Percentiles rank a stretch among this genome's conserved stretches.
Conservation (phyloP, 2,329 filamentous ascomycete species). For the Penicillium janthinellum region DNA sequence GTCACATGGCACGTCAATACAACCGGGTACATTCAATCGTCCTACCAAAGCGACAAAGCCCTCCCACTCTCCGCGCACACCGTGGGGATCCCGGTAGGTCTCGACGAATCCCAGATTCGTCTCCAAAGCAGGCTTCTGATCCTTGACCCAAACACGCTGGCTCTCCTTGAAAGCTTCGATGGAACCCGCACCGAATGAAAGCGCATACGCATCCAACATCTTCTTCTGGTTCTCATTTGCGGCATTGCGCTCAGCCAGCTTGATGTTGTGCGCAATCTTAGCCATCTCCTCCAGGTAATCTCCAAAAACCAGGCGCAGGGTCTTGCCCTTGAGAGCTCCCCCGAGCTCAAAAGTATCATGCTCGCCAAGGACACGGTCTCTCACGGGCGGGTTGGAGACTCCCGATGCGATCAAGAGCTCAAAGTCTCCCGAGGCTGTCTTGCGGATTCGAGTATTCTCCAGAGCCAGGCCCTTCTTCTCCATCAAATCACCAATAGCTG, state of each 20-base stretch:
- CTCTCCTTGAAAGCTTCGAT: constrained; percentile 77
- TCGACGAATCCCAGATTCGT: constrained; percentile 83
- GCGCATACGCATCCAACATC: constrained; percentile 73
- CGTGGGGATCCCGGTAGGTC: constrained; percentile 80
- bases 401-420: constrained; percentile 76
- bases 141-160: constrained; percentile 78
- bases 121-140: constrained; percentile 79
- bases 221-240: constrained; percentile 73
- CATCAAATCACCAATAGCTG: constrained; percentile 70
- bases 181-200: constrained; percentile 74
- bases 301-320: constrained; percentile 71
- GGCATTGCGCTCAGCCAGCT: constrained; percentile 67
- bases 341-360: constrained; percentile 63
- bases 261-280: constrained; percentile 65
- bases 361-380: constrained; percentile 70
- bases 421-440: constrained; percentile 64
- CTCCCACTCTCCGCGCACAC: constrained; percentile 81
- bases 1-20: neutral
- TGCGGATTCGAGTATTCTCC: constrained; percentile 76
- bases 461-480: constrained; percentile 68
- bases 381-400: constrained; percentile 58
- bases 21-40: neutral
- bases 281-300: constrained; percentile 74
- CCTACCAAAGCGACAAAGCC: constrained; percentile 70
- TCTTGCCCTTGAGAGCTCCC: constrained; percentile 66